Base-by-base conservation (phyloP, 2,329 filamentous ascomycete species). In the Ophiocordyceps camponoti-floridani region DNA sequence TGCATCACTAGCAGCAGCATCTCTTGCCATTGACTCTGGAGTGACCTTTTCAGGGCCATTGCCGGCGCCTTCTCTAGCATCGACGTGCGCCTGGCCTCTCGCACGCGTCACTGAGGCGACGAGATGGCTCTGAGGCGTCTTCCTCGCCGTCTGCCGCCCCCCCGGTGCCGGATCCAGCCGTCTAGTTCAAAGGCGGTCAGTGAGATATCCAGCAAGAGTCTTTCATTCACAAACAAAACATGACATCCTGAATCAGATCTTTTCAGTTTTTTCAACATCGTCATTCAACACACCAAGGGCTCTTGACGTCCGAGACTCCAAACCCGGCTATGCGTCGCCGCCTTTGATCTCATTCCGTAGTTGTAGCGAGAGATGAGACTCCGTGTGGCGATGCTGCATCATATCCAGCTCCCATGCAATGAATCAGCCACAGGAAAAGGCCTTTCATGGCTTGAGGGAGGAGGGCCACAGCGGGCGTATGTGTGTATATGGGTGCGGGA, bases 181-280 rank as follows among this genome's bases (percentile, higher is more conserved):
- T 16, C 35, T 41, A 27, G 40, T 5, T 26, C 19, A 27, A 41
- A 41, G 12, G 12, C 14, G 11, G 19, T 41, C 40, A 38, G 35
- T 19, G 23, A 18, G 6, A 18, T 38, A 16, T 16, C n/a, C 35
- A 19, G 28, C 16, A 16, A 16, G 16, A 16, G 35, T 16, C 13
- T 4, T 38, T 38, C 35, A 41, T 38, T 38, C 35, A 41, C 19
- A 12, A 12, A 27, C 3, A 3, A 41, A 41, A 14, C 19, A 18
- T 18, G 26, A 19, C 13, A n/a, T 10, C 38, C 11, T 49, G 52
- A 51, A 69, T 84, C 79, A 83, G 79, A 72, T 83, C 78, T 84
- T 83, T 82, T 82, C 77, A 82, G 77, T 82, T 74, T 70, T 57
- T 60, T 53, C 55, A 54, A 6, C 35, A 59, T 65, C 71, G 59